Percentiles rank a stretch among this genome's conserved stretches.
phyloP scores from a whole-genome alignment of 2,329 filamentous ascomycete species.

The Diaporthe sp. region DNA sequence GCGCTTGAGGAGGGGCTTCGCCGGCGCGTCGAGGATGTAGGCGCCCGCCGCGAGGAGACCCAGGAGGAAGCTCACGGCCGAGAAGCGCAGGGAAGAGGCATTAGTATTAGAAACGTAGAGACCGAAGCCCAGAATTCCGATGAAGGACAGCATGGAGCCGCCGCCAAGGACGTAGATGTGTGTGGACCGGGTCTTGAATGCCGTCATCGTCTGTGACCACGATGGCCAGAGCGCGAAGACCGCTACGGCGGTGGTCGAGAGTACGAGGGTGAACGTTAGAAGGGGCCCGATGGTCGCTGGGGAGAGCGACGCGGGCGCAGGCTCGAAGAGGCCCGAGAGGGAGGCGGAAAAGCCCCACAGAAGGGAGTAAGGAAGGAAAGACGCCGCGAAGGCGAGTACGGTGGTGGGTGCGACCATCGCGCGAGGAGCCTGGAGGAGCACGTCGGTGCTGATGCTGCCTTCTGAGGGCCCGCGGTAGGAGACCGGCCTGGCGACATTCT shows the following conservation, averaged over 20 bases:
- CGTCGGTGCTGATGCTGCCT: conserved; percentile 42
- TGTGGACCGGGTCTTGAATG: conserved; percentile 49
- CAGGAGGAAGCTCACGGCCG: conserved; percentile 59
- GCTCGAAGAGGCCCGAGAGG: conserved; percentile 61
- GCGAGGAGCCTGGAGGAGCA: conserved; percentile 59
- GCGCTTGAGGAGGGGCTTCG: conserved; percentile 57
- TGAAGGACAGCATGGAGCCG: conserved; percentile 54
- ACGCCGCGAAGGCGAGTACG: conserved; percentile 57
- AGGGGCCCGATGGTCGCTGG: conserved; percentile 58
- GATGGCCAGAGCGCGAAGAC: conserved; percentile 47
- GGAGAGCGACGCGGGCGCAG: conserved; percentile 57
- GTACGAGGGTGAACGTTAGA: conserved; percentile 58
- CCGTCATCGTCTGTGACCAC: conserved; percentile 44
- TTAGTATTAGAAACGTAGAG: conserved; percentile 51
- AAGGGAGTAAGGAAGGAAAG: conserved; percentile 58
- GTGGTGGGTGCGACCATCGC: conserved; percentile 65
- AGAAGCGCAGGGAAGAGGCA: conserved; percentile 49
- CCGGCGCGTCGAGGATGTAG: conserved; percentile 55
- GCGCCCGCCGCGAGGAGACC: conserved; percentile 60
- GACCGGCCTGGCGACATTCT: conserved; percentile 52
- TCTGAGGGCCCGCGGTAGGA: conserved; percentile 49
- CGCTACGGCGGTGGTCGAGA: conserved; percentile 51
- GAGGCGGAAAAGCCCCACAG: conserved; percentile 62
- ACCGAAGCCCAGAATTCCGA: conserved; percentile 60
- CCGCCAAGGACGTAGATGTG: conserved; percentile 41